Conservation (phyloP, 2,329 filamentous ascomycete genomes). For the Paecilomyces dactylethromorphus region DNA sequence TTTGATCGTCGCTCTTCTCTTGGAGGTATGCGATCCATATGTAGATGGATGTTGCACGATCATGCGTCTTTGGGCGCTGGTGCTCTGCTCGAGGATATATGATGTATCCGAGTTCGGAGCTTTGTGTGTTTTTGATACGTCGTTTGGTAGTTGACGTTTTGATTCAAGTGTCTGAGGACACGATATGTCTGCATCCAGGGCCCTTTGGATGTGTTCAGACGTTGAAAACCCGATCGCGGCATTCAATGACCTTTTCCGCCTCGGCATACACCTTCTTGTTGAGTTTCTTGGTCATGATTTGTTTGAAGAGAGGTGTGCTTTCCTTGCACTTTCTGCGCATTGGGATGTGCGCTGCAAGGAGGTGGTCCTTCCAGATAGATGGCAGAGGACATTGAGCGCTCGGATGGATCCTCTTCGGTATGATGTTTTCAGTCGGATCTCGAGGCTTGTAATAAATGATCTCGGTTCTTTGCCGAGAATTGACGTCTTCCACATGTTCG, state of each 20-base stretch:
- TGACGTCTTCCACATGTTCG: not conserved
- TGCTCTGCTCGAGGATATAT: not conserved
- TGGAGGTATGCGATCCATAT: not conserved
- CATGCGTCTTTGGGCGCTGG: not conserved
- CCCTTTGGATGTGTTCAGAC: not conserved
- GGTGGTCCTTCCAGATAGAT: not conserved
- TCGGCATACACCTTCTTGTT: not conserved
- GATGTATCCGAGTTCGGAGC: not conserved
- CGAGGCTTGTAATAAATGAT: not conserved
- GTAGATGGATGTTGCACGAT: not conserved
- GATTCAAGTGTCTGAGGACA: not conserved
- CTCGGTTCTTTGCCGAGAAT: not conserved
- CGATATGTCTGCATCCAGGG: not conserved
- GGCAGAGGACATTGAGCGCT: not conserved
- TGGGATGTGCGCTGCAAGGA: not conserved
- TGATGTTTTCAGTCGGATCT: not conserved
- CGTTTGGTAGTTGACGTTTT: not conserved
- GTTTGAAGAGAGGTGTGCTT: not conserved
- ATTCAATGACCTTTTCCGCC: not conserved
- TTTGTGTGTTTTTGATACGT: not conserved
- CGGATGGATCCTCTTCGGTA: not conserved
- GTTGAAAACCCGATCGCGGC: not conserved
- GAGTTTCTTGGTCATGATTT: not conserved
- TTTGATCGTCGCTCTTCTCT: not conserved
- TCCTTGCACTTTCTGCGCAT: not conserved